phyloP scores from a whole-genome alignment of 1,284 basidiomycete species.

The Cutaneotrichosporon cyanovorans region DNA sequence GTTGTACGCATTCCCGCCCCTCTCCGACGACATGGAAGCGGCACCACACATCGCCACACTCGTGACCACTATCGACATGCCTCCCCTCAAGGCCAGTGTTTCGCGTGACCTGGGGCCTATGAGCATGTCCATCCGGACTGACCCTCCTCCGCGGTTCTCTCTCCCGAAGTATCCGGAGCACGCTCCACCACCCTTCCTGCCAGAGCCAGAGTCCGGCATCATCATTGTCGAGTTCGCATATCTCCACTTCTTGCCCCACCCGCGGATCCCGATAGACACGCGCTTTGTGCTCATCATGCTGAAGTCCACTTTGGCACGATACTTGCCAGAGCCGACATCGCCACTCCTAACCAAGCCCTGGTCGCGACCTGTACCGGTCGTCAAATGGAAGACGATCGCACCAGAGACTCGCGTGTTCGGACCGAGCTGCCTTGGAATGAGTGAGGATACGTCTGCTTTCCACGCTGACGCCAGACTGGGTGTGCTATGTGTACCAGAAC shows the following conservation, averaged over 20 bases:
- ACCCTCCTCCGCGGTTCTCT: slow-evolving; percentile 40
- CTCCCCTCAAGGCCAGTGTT: slow-evolving; percentile 27
- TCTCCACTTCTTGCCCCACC: slow-evolving; percentile 23
- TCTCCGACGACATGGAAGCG: slow-evolving; percentile 15
- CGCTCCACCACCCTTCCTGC: slow-evolving; percentile 28
- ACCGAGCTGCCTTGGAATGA: slow-evolving; percentile 21
- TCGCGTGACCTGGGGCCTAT: slow-evolving; percentile 25
- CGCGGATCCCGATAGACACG: slow-evolving; percentile 1
- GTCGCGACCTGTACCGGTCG: slow-evolving; percentile 24
- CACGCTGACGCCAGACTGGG: slow-evolving; percentile 28
- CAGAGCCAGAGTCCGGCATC: slow-evolving; percentile 37
- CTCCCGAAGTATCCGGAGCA: slow-evolving; percentile 32
- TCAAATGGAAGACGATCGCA: slow-evolving; percentile 31
- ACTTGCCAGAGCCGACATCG: slow-evolving; percentile 35
- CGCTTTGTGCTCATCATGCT: slow-evolving; percentile 25
- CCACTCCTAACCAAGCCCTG: slow-evolving; percentile 24
- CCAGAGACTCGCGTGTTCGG: slow-evolving; percentile 37
- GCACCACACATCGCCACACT: slow-evolving; percentile 24
- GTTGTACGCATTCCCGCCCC: slow-evolving; percentile 37
- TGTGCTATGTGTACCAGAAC: slow-evolving; percentile 44
- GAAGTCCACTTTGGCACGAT: slow-evolving; percentile 31
- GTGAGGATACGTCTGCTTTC: slow-evolving; percentile 9
- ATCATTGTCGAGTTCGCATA: slow-evolving; percentile 29
- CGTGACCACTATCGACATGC: slow-evolving; percentile 35
- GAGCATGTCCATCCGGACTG: slow-evolving; percentile 32